Base-by-base conservation (phyloP, 1,284 basidiomycete species). In the Sutorius eximius region DNA sequence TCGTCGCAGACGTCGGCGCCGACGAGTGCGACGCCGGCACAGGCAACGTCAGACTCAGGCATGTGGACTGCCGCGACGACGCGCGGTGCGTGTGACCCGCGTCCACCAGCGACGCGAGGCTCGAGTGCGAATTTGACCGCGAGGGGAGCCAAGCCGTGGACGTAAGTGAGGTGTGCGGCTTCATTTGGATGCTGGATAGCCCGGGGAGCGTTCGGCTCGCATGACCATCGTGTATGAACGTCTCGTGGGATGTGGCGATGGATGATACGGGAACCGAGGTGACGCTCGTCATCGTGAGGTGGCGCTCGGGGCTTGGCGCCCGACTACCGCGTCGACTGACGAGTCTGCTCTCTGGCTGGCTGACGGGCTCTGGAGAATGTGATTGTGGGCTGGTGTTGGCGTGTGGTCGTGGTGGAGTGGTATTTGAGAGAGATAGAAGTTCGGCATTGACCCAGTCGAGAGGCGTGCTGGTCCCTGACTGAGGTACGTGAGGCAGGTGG, bases 361-460 rank as follows among this genome's bases (percentile, higher is more conserved):
- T 66, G 55, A 55, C 32, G 30, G 67, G 54, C 53, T 72, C 64
- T 33, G 62, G 61, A 5, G 63, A 63, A 24, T 56, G 52, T 3
- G 57, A 37, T 13, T 49, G 59, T n/a, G 50, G 56, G 20, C 52
- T 56, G 59, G 52, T 47, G 43, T 49, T 57, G 45, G 65, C 52
- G 32, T 61, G 61, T 2, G 65, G 57, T 40, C 63, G 59, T 13
- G 66, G 53, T n/a, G 68, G 68, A 34, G 36, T 68, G 61, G 27
- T 61, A 61, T 5, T 51, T 0, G 82, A 79, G 24, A 89, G 75
- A 3, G 86, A 89, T 20, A 87, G 75, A 12, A 95, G 77, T 71
- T 94, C 91, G 6, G 87, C 87, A 69, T 93, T 91, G 51, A 90
- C 82, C 83, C 87, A 91, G 53, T 91, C 85, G 49, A 93, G 78